phyloP scores from a whole-genome alignment of 257 asterid genomes.

The Solanum ahanhuiri region DNA sequence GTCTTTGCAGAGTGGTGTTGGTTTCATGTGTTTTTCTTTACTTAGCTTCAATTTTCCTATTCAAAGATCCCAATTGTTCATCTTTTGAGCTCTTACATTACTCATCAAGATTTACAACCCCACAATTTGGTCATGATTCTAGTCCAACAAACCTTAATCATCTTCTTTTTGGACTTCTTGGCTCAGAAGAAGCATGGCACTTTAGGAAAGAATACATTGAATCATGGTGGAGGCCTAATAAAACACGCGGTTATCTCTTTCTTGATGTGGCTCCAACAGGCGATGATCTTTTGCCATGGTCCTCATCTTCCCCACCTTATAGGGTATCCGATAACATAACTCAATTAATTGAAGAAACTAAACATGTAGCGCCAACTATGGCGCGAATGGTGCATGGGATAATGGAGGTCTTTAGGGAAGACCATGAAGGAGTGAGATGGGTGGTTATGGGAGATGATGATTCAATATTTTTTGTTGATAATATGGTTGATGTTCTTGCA shows the following conservation, averaged over 20 bases:
- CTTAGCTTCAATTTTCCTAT: slow-evolving; percentile 6
- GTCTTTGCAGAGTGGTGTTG: slow-evolving; percentile 11
- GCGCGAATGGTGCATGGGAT: slow-evolving; percentile 54
- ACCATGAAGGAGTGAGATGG: slow-evolving; percentile 38
- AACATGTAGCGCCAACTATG: slow-evolving; percentile 20
- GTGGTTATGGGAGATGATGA: slow-evolving; percentile 74
- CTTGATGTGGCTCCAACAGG: slow-evolving; percentile 32
- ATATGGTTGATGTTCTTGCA: slow-evolving; percentile 35
- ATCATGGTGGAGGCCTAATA: slow-evolving; percentile 50
- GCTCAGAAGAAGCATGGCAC: slow-evolving; percentile 39
- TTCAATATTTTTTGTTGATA: slow-evolving; percentile 49
- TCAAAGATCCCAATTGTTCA: slow-evolving; percentile 5
- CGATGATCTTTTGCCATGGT: slow-evolving; percentile 38
- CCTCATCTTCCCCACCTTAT: slow-evolving; percentile 33
- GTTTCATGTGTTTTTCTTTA: slow-evolving; percentile 10
- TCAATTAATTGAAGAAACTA: slow-evolving; percentile 11
- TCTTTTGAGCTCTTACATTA: neutral
- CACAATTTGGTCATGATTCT: neutral
- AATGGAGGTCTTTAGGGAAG: slow-evolving; percentile 36
- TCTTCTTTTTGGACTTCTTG: slow-evolving; percentile 39
- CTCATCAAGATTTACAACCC: neutral
- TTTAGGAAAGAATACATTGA: slow-evolving; percentile 26
- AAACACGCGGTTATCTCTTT: slow-evolving; percentile 30
- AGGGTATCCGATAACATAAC: slow-evolving; percentile 28
- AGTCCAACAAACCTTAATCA: slow-evolving; percentile 36